A percentile compares a stretch with the other conserved stretches of the same genome.
phyloP scores from a whole-genome alignment of 2,329 filamentous ascomycete species.

The Rhynchosporium secalis region DNA sequence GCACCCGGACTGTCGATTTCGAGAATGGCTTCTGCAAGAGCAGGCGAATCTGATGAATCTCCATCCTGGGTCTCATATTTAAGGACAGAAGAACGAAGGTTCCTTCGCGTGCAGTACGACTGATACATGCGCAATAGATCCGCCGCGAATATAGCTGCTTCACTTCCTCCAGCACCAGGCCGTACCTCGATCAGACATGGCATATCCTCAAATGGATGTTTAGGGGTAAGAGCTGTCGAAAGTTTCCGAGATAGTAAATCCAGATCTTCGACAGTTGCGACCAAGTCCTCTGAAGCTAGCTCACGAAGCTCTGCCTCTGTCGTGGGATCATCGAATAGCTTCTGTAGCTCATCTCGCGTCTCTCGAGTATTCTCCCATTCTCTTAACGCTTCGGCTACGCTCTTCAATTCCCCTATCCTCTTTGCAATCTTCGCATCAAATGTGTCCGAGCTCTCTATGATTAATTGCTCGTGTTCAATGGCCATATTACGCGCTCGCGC shows the following conservation, averaged over 20 bases:
- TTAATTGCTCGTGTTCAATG: slow-evolving; percentile 58
- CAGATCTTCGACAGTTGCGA: slow-evolving; percentile 62
- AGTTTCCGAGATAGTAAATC: slow-evolving; percentile 64
- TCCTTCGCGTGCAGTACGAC: slow-evolving; percentile 68
- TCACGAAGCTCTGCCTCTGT: slow-evolving; percentile 69
- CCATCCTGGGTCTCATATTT: slow-evolving; percentile 80
- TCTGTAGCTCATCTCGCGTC: slow-evolving; percentile 54
- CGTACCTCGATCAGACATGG: slow-evolving; percentile 91
- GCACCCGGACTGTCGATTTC: slow-evolving; percentile 76
- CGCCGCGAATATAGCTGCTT: slow-evolving; percentile 87
- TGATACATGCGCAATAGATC: slow-evolving; percentile 90
- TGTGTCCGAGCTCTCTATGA: slow-evolving; percentile 49
- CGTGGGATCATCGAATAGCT: slow-evolving; percentile 47
- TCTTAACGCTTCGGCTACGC: slow-evolving; percentile 56
- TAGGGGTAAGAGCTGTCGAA: slow-evolving; percentile 76
- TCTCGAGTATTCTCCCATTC: slow-evolving; percentile 58
- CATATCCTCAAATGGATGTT: slow-evolving; percentile 85
- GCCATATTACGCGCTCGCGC: slow-evolving; percentile 59
- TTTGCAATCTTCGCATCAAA: slow-evolving; percentile 61
- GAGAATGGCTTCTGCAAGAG: slow-evolving; percentile 83
- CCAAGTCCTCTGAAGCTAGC: slow-evolving; percentile 79
- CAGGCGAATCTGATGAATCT: slow-evolving; percentile 58
- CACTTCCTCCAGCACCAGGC: slow-evolving; percentile 87
- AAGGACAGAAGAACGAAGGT: slow-evolving; percentile 66
- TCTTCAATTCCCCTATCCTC: slow-evolving; percentile 60